Evolutionary conservation across 1,284 basidiomycete genomes (phyloP).

Genomic region (Trametes hirsuta): DNA sequence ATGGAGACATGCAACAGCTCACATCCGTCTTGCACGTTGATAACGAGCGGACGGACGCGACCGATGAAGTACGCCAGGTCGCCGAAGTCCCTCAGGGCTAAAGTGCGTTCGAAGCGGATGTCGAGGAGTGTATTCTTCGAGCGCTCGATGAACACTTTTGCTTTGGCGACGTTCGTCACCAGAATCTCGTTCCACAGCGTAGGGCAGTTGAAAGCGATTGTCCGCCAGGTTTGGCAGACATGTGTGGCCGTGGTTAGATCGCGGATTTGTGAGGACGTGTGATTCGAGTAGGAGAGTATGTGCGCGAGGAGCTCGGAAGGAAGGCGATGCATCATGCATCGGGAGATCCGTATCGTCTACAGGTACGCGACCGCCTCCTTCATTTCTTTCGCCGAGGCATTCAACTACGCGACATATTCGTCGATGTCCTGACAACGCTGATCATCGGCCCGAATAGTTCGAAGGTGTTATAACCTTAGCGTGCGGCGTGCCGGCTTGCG

Average conservation of each 20-base stretch:
- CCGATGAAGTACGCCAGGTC: background rate
- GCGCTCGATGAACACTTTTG: background rate
- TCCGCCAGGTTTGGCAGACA: slow-evolving; percentile 1
- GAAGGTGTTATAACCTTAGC: too few species aligned
- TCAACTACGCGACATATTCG: background rate
- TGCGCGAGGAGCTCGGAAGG: background rate
- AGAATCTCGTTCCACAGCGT: background rate
- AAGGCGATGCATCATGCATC: background rate
- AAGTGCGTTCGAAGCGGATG: background rate
- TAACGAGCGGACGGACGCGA: background rate
- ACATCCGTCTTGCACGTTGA: background rate
- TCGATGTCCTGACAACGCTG: too few species aligned
- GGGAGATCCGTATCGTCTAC: background rate
- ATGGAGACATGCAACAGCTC: too few species aligned
- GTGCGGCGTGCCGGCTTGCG: too few species aligned
- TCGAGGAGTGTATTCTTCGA: background rate
- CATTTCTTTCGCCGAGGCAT: background rate
- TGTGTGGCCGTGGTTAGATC: background rate
- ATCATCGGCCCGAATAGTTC: too few species aligned
- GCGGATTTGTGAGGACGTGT: background rate
- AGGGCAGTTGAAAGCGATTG: background rate
- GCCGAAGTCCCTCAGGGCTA: too few species aligned
- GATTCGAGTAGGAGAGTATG: background rate
- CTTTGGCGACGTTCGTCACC: background rate
- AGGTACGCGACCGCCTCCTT: background rate